Base-by-base conservation (phyloP, 2,329 filamentous ascomycete genomes). In the Colletotrichum sansevieriae region DNA sequence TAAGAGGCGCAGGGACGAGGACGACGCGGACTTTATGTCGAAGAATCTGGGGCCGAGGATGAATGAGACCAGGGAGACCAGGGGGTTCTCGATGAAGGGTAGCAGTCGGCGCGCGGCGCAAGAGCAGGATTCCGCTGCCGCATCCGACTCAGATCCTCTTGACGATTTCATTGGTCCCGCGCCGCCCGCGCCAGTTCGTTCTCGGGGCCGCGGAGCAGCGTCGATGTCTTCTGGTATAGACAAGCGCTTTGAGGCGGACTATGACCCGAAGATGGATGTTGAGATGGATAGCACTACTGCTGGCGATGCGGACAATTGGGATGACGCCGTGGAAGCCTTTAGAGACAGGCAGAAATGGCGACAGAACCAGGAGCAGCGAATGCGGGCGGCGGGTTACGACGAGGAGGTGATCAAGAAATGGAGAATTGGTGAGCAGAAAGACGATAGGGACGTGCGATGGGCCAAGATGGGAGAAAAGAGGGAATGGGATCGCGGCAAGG, bases 271-370 rank as follows among this genome's bases (percentile, higher is more conserved):
- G 7, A 76, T 81, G n/a, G 88, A 92, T 73, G 78, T 91, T 3
- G 80, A 84, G 44, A 79, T 83, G 55, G 84, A 85, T 70, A 80
- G 81, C 2, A 82, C 83, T 1, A 82, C 80, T 3, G 79, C 78
- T 22, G 85, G 84, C 33, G 89, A 91, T 70, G 49, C 49, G 22
- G 62, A 49, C 15, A 89, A 93, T 68, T 97, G 94, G 94, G 92
- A 93, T 51, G 88, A 93, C 73, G 90, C 92, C 1, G 83, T 96
- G 1, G 94, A 97, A 78, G 90, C 91, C 4, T 84, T 93, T 64
- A 87, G 91, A 44, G 94, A 97, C 76, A 89, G 93, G n/a, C 88
- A 93, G 72, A 90, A 90, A 72, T 94, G 92, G 88, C 90, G 89
- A 74, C 85, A 90, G 71, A 88, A 90, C 72, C 93, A 94, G 35